Evolutionary conservation across 805 yeast species (phyloP), one percentile per base, ranked within the genome.

Genomic region (Saccharomyces jurei): DNA sequence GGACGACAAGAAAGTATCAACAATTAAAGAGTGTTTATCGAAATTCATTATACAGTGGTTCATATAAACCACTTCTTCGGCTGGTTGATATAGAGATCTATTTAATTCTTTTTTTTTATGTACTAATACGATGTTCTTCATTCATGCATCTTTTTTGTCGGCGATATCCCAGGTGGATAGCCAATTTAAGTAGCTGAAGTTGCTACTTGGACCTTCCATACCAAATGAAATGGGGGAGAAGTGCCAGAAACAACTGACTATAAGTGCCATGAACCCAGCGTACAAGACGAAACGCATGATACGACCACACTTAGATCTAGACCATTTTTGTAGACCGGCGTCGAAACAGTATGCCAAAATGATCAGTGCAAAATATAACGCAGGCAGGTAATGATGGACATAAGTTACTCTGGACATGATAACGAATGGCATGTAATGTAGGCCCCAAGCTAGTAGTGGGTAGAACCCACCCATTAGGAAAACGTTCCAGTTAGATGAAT

Each of bases 391-490:
- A 73, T 87, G 96, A 69, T 87, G 96, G 48, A 86, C 89, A 63
- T 87, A 87, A 0, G 92, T 86, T 60, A 87, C 94, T 77, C 96
- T 81, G 14, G 89, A 86, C 96, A 87, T 87, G 51, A 87, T 74
- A 31, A 82, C 79, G 61, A 87, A 87, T 30, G 96, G 92, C 66
- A 80, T 68, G 69, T 75, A 87, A 68, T 87, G 94, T 68, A 86
- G 74, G 41, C 87, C 83, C 90, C 92, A 87, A 11, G 89, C 94
- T 51, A 87, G 72, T 79, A 87, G 78, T 51, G 96, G 96, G 63
- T 83, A 82, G 48, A 86, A 70, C 60, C 90, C 94, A 56, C 87
- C 86, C 81, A 86, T 81, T 52, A 83, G 56, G 68, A 83, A 83
- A 50, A 74, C 63, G 67, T 79, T 77, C 54, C 81, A 71, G 58